Evolutionary conservation across 2,329 filamentous ascomycete genomes (phyloP), one percentile per base, ranked within the genome.

Genomic region (Monosporascus sp.): DNA sequence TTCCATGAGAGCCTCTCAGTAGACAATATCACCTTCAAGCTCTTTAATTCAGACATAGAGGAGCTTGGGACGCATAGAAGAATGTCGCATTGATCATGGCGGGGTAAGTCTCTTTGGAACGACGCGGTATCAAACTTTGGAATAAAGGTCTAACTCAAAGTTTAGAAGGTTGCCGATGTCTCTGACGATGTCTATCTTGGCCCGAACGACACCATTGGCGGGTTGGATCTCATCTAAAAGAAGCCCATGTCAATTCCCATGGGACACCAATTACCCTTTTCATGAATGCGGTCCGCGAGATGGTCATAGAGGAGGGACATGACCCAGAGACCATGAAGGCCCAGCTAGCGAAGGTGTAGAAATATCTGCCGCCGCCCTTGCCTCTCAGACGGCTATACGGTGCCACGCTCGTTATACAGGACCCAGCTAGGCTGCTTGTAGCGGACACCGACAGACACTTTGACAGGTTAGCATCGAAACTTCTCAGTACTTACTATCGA

Each of bases 241-340:
- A 54, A 0, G 63, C 55, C 7, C 1, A 3, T 1, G 46, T 65
- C 6, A 77, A 75, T 51, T 65, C 67, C 0, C 63, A 72, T 22
- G 73, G 74, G 1, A 71, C 70, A 0, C 56, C 76, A 1, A 54
- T 77, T 6, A 67, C 68, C 7, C 64, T 74, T 0, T 76, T 74
- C 61, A 52, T 72, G 35, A 73, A 73, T 51, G 71, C 70, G 1
- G 57, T 70, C 25, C 11, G 49, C 0, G 54, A 65, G 38, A 5
- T 41, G n/a, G 2, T 5, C 14, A 41, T 18, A 14, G 5, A 52
- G 56, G n/a, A 48, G 22, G 17, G 45, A 14, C 1, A 50, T 57
- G 36, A 31, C 27, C 25, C 38, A 24, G 24, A 24, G 24, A 24
- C 24, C 39, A n/a, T n/a, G n/a, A n/a, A n/a, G n/a, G n/a, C n/a